Base-by-base conservation (phyloP, 2,329 filamentous ascomycete species). In the Fusarium lyarnte region DNA sequence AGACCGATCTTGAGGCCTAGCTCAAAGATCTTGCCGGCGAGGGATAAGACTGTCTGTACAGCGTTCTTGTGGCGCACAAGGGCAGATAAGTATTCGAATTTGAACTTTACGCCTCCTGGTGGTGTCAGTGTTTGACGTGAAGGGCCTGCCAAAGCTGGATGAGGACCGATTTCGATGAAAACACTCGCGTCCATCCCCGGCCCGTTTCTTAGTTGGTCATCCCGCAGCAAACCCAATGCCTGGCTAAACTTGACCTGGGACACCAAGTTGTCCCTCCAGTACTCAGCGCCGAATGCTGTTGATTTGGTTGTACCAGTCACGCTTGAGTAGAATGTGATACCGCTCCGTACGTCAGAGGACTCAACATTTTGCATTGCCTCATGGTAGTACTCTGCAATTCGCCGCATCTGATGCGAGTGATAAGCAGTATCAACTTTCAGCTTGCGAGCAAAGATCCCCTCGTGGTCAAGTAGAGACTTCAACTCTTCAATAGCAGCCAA, bases 221-320 rank as follows among this genome's bases (percentile, higher is more conserved):
- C 42, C 2, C 36, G 25, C 6, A 63, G 14, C 16, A 49, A 42
- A 36, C 21, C 14, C 54, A 63, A 21, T 4, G 60, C 60, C 21
- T 63, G 60, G 16, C 54, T 60, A 21, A 63, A 63, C 9, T 49
- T 63, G 29, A 63, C 60, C 12, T 63, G 54, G 2, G 54, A 63
- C 1, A 60, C 8, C 3, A 63, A 23, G 4, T 63, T 63, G 3
- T 41, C 35, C 3, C 4, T 42, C 60, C 60, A 63, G 23, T 63
- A 63, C 23, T 49, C 60, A 21, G 29, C 29, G 1, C 36, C 23
- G 4, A 63, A 63, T 8, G 8, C 42, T 23, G 60, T n/a, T 36
- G 42, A 13, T 6, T 60, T 63, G 7, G n/a, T 6, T 25, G 21
- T 21, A 9, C 60, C 54, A 4, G 42, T 63, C 6, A 63, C 54